These are phyloP conservation scores for Candida arabinofermentans DNA, from an alignment of 805 yeast genomes.

Conservation along the genomic window DNA sequence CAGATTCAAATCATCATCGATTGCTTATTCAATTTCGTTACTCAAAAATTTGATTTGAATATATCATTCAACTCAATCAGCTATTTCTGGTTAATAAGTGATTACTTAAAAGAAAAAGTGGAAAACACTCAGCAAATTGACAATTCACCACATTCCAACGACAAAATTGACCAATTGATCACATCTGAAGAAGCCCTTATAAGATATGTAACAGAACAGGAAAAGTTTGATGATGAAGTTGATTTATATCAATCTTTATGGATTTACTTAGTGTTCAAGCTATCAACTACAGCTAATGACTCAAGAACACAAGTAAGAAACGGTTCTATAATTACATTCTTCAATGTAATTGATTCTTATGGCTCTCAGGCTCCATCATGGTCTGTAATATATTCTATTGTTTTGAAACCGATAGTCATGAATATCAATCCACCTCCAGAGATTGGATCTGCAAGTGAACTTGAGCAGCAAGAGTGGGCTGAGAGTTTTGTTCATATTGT, in stretches of 20 bases:
- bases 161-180: constrained; percentile 12
- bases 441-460: not conserved
- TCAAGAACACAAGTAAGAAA: constrained; percentile 76
- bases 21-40: constrained; percentile 65
- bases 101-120: constrained; percentile 47
- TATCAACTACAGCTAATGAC: constrained; percentile 64
- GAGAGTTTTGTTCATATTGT: constrained; percentile 62
- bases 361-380: constrained; percentile 57
- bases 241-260: constrained; percentile 43
- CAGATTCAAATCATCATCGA: constrained; percentile 65
- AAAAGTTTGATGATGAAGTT: constrained; percentile 16
- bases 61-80: constrained; percentile 89
- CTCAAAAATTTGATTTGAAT: constrained; percentile 71
- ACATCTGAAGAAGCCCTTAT: constrained; percentile 21
- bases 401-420: constrained; percentile 51
- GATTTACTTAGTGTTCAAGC: constrained; percentile 58
- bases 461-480: constrained; percentile 38
- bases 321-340: constrained; percentile 86
- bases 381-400: constrained; percentile 62
- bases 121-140: constrained; percentile 8
- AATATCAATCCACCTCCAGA: constrained; percentile 13
- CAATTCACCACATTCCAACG: constrained; percentile 1
- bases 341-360: constrained; percentile 74
- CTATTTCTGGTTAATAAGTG: constrained; percentile 90
- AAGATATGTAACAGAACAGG: constrained; percentile 8